A percentile compares a stretch with the other conserved stretches of the same genome.
These are phyloP conservation scores for Tephrocybe sp. DNA, from an alignment of 768 basidiomycete species.

Conservation along the genomic window DNA sequence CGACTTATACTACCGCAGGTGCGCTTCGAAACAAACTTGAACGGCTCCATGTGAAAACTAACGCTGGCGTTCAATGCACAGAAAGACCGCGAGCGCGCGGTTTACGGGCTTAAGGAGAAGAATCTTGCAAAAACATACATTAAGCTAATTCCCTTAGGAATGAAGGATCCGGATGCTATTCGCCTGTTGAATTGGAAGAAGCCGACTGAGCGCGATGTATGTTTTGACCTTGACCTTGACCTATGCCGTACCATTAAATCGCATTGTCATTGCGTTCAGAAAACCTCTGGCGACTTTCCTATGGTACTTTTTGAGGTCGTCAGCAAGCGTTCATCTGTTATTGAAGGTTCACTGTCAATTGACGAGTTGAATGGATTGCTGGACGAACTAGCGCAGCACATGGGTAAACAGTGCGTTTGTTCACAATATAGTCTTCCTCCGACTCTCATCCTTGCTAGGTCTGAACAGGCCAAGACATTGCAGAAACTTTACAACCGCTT, in stretches of 20 bases:
- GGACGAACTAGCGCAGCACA: conserved; percentile 70
- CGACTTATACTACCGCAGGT: conserved; percentile 90
- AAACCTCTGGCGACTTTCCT: conserved; percentile 83
- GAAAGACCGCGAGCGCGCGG: conserved; percentile 92
- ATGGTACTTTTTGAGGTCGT: conserved; percentile 86
- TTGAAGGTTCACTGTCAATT: conserved; percentile 72
- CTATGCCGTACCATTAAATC: background rate
- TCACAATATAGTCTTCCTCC: background rate
- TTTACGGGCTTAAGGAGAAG: conserved; percentile 94
- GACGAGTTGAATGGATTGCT: conserved; percentile 80
- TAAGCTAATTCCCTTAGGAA: conserved; percentile 81
- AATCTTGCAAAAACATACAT: conserved; percentile 92
- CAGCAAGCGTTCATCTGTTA: conserved; percentile 75
- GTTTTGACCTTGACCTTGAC: background rate
- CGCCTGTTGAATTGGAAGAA: conserved; percentile 89
- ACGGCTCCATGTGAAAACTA: background rate
- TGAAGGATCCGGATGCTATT: conserved; percentile 75
- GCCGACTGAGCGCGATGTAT: conserved; percentile 65
- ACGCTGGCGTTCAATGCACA: conserved; percentile 28
- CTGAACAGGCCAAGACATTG: conserved; percentile 71
- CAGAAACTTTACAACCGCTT: conserved; percentile 73
- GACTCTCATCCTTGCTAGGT: conserved; percentile 43
- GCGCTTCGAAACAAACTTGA: conserved; percentile 14
- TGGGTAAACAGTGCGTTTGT: conserved; percentile 66
- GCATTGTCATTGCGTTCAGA: conserved; percentile 33